phyloP scores from a whole-genome alignment of 345 rosid species.

The Euphorbia tirucalli region DNA sequence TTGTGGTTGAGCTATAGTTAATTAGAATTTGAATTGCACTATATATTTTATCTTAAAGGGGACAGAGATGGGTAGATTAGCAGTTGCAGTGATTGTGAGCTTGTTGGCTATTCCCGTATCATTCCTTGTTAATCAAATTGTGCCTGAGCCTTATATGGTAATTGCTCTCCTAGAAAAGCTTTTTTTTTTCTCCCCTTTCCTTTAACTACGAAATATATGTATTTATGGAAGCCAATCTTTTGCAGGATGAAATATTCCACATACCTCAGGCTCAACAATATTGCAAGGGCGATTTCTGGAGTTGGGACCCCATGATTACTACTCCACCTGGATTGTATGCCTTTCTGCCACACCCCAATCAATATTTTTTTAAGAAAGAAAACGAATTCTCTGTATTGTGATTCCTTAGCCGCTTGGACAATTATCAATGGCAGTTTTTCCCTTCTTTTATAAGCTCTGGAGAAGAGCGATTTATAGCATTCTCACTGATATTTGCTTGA shows the following conservation, averaged over 20 bases:
- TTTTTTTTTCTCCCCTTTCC: background rate
- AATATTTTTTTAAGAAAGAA: too few species aligned
- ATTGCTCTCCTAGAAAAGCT: background rate
- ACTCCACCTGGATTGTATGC: constrained; percentile 94
- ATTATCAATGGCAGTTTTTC: background rate
- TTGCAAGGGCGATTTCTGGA: constrained; percentile 68
- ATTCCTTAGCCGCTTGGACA: background rate
- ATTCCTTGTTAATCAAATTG: constrained; percentile 63
- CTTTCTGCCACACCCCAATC: background rate
- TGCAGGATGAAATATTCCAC: constrained; percentile 96
- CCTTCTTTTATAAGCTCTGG: background rate
- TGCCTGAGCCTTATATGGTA: constrained; percentile 88
- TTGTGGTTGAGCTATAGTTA: background rate
- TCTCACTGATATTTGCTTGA: background rate
- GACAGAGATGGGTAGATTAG: constrained; percentile 57
- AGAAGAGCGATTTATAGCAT: background rate
- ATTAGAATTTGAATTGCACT: background rate
- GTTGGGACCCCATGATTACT: constrained; percentile 99
- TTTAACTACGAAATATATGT: background rate
- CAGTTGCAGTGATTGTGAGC: constrained; percentile 62
- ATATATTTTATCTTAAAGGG: background rate
- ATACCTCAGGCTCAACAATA: constrained; percentile 86
- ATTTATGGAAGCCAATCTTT: background rate
- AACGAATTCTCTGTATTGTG: background rate
- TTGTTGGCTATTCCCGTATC: constrained; percentile 74